A percentile compares a stretch with the other conserved stretches of the same genome.
Conservation (phyloP, 306 rosid genomes). For the Prunus padus region DNA sequence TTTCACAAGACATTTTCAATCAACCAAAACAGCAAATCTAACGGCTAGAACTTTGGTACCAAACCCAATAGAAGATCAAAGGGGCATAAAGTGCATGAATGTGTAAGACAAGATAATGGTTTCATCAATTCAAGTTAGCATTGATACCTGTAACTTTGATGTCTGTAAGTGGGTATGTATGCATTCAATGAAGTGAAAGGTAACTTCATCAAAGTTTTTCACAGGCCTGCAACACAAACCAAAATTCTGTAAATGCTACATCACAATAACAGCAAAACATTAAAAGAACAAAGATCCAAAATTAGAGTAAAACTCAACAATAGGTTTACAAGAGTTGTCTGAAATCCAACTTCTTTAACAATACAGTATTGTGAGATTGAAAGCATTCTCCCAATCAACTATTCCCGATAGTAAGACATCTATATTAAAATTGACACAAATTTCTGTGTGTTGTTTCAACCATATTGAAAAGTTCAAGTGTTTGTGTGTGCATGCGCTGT, state of each 20-base stretch:
- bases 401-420: not conserved
- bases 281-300: not conserved
- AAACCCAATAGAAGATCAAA: not conserved
- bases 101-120: not conserved
- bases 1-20: not conserved
- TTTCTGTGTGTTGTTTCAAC: not conserved
- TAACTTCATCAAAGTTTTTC: slow-evolving; percentile 71
- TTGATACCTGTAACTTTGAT: slow-evolving; percentile 56
- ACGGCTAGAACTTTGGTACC: not conserved
- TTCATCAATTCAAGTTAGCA: not conserved
- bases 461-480: not conserved
- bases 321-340: not conserved
- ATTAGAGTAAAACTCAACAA: not conserved
- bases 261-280: not conserved
- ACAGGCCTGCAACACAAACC: slow-evolving; percentile 60
- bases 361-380: not conserved
- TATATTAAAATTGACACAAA: not conserved
- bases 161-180: slow-evolving; percentile 63
- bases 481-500: not conserved
- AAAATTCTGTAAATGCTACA: slow-evolving; percentile 1
- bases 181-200: slow-evolving; percentile 92
- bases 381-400: not conserved
- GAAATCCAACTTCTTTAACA: not conserved
- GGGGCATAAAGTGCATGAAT: not conserved
- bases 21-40: not conserved